These are phyloP conservation scores for Mycena kentingensis DNA, from an alignment of 768 basidiomycete species.

Conservation along the genomic window DNA sequence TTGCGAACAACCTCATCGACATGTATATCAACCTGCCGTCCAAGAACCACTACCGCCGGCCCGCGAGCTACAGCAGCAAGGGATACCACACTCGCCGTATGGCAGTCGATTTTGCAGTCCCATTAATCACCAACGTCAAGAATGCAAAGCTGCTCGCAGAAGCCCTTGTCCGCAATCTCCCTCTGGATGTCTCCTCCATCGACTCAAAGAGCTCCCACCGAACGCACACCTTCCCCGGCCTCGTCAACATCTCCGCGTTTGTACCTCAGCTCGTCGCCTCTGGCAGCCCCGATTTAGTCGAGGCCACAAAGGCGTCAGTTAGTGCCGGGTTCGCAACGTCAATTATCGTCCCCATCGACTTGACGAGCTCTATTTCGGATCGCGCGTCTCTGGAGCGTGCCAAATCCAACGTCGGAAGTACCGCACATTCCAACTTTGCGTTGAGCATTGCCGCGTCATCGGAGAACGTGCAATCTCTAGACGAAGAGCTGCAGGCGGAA, in stretches of 20 bases:
- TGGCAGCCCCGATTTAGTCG: slow-evolving; percentile 59
- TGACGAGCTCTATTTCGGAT: slow-evolving; percentile 65
- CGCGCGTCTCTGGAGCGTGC: slow-evolving; percentile 67
- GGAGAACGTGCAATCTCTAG: slow-evolving; percentile 60
- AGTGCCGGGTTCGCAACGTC: slow-evolving; percentile 89
- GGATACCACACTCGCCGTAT: slow-evolving; percentile 96
- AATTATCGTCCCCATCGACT: slow-evolving; percentile 73
- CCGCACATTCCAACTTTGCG: slow-evolving; percentile 86
- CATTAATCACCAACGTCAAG: slow-evolving; percentile 97
- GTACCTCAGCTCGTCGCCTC: slow-evolving; percentile 67
- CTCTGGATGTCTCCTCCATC: slow-evolving; percentile 84
- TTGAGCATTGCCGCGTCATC: slow-evolving; percentile 76
- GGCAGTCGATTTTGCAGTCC: slow-evolving; percentile 98
- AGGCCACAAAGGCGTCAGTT: slow-evolving; percentile 78
- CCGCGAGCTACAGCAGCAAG: slow-evolving; percentile 95
- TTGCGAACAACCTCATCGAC: slow-evolving; percentile 96
- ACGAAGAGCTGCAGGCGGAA: slow-evolving; percentile 77
- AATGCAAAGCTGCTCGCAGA: slow-evolving; percentile 96
- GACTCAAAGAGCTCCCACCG: slow-evolving; percentile 94
- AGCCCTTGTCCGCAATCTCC: slow-evolving; percentile 86
- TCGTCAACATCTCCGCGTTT: slow-evolving; percentile 87
- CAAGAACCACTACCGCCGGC: slow-evolving; percentile 95
- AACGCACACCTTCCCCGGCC: slow-evolving; percentile 90
- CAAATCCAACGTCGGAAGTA: slow-evolving; percentile 58
- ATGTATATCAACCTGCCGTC: slow-evolving; percentile 99